phyloP scores from a whole-genome alignment of 2,329 filamentous ascomycete species.

The Alternaria sp. region DNA sequence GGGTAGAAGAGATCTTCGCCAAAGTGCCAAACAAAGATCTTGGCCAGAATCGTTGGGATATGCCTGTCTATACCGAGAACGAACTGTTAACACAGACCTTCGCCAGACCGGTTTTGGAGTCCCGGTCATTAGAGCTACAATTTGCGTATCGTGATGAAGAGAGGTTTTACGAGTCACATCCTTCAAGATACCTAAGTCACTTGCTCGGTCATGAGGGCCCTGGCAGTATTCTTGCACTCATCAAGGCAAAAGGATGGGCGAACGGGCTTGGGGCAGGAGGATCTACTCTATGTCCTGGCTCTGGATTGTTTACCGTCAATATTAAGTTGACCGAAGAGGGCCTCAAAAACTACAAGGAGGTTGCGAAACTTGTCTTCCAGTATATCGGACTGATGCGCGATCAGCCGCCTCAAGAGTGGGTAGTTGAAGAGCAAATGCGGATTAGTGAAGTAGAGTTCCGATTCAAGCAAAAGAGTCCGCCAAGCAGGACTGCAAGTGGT shows the following conservation, averaged over 20 bases:
- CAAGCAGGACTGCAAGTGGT: conserved; percentile 86
- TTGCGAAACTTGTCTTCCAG: conserved; percentile 86
- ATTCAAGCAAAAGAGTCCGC: conserved; percentile 91
- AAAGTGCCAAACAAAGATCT: conserved; percentile 84
- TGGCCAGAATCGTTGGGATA: conserved; percentile 72
- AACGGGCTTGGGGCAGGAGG: conserved; percentile 82
- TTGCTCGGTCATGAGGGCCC: conserved; percentile 92
- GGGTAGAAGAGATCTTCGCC: conserved; percentile 85
- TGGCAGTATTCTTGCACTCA: conserved; percentile 87
- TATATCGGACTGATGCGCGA: conserved; percentile 90
- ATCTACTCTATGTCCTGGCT: conserved; percentile 79
- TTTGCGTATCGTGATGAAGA: conserved; percentile 91
- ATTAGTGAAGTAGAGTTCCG: conserved; percentile 94
- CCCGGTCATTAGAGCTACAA: conserved; percentile 77
- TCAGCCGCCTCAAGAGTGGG: conserved; percentile 85
- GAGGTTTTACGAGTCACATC: conserved; percentile 78
- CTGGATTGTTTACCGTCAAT: conserved; percentile 80
- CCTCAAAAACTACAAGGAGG: conserved; percentile 80
- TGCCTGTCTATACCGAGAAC: conserved; percentile 66
- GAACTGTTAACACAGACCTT: conserved; percentile 78
- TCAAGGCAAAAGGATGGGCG: conserved; percentile 91
- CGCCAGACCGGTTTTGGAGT: conserved; percentile 91
- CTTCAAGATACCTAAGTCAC: conserved; percentile 86
- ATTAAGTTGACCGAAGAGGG: conserved; percentile 87
- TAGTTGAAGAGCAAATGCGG: conserved; percentile 89